A percentile compares a stretch with the other conserved stretches of the same genome.
Conservation (phyloP, 306 rosid species). For the Begonia fuchsioides region DNA sequence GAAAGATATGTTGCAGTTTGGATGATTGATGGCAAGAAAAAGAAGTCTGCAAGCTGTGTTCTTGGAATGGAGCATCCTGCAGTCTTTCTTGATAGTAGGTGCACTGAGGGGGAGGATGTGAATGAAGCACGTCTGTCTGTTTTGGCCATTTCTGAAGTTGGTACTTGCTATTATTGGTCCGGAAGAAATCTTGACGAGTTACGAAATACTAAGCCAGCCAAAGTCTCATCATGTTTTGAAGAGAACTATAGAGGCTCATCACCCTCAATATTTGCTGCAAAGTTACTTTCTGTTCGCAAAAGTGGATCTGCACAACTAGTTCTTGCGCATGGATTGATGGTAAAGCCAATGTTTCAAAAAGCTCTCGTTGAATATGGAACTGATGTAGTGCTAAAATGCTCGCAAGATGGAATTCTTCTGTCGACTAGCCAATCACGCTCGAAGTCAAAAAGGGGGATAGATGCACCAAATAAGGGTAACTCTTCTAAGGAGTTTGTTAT, state of each 20-base stretch:
- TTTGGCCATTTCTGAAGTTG: slow-evolving; percentile 85
- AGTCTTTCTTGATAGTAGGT: slow-evolving; percentile 60
- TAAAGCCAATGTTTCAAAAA: slow-evolving; percentile 73
- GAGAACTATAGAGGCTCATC: slow-evolving; percentile 39
- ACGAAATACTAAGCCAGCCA: slow-evolving; percentile 49
- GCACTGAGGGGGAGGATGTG: slow-evolving; percentile 23
- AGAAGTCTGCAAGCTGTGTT: slow-evolving; percentile 64
- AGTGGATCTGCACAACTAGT: slow-evolving; percentile 50
- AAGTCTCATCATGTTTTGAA: slow-evolving; percentile 47
- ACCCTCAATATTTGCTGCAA: slow-evolving; percentile 72
- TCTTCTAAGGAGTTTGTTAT: neutral
- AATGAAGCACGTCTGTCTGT: slow-evolving; percentile 37
- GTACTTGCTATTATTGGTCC: slow-evolving; percentile 74
- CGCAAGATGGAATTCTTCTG: slow-evolving; percentile 69
- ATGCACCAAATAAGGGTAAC: slow-evolving; percentile 41
- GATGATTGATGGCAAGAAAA: slow-evolving; percentile 50
- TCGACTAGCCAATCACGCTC: slow-evolving; percentile 36
- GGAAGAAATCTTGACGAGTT: slow-evolving; percentile 57
- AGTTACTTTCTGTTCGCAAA: slow-evolving; percentile 38
- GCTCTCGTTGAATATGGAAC: slow-evolving; percentile 52
- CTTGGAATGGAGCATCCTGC: slow-evolving; percentile 95
- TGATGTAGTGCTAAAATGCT: slow-evolving; percentile 49
- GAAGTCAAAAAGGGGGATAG: slow-evolving; percentile 49
- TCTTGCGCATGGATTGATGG: slow-evolving; percentile 64
- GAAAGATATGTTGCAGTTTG: slow-evolving; percentile 88